These are phyloP conservation scores for Rhodotorula sp. DNA, from an alignment of 1,284 basidiomycete genomes.

Conservation along the genomic window DNA sequence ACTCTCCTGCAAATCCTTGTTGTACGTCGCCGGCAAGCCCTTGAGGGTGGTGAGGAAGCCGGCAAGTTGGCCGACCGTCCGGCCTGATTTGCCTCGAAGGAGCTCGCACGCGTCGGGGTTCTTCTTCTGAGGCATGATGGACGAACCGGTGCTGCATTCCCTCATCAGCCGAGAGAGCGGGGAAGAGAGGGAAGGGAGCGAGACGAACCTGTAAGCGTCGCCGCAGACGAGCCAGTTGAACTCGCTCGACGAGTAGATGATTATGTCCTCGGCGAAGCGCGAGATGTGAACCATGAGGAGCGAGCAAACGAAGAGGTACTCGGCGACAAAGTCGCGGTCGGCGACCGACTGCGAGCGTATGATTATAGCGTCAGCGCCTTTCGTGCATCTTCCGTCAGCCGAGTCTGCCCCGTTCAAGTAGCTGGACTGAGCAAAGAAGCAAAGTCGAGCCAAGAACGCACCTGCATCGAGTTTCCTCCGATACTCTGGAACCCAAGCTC, in stretches of 20 bases:
- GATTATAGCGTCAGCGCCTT: background rate
- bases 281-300: constrained; percentile 90
- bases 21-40: constrained; percentile 96
- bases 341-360: constrained; percentile 63
- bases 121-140: constrained; percentile 99
- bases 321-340: constrained; percentile 94
- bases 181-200: background rate
- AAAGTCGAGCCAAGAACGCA: constrained; percentile 48
- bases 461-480: constrained; percentile 82
- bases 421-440: no score
- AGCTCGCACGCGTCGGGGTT: constrained; percentile 96
- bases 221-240: constrained; percentile 92
- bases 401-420: no score
- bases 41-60: constrained; percentile 98
- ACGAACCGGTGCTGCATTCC: constrained; percentile 79
- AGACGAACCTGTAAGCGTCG: constrained; percentile 83
- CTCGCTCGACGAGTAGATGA: constrained; percentile 94
- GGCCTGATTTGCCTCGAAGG: constrained; percentile 89
- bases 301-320: constrained; percentile 95
- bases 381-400: accelerated
- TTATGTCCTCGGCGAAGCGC: constrained; percentile 91
- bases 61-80: constrained; percentile 96
- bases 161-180: background rate
- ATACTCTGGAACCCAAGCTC: constrained; percentile 81
- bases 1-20: constrained; percentile 98